phyloP scores from a whole-genome alignment of 495 filamentous ascomycete genomes.

The Cudoniella acicularis region DNA sequence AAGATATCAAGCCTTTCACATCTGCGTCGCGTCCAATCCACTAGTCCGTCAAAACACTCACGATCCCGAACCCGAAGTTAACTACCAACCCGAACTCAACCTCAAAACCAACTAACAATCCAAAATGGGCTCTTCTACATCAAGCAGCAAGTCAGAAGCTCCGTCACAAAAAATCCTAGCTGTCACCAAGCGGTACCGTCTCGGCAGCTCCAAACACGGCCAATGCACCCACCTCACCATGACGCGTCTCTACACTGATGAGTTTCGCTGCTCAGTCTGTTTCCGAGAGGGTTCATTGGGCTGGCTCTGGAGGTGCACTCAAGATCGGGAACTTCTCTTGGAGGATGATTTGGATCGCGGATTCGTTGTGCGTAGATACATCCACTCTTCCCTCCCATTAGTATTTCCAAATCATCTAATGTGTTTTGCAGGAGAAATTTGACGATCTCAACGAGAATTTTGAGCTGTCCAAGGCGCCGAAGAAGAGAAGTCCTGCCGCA shows the following conservation, averaged over 20 bases:
- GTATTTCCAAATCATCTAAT: slow-evolving; percentile 5
- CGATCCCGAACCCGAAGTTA: too few species aligned
- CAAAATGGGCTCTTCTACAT: too few species aligned
- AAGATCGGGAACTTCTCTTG: slow-evolving; percentile 50
- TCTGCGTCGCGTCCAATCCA: too few species aligned
- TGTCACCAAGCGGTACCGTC: background rate
- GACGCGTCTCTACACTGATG: slow-evolving; percentile 47
- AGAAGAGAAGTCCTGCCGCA: slow-evolving; percentile 16
- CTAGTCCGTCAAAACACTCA: too few species aligned
- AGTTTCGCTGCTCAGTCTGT: slow-evolving; percentile 50
- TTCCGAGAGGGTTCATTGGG: slow-evolving; percentile 43
- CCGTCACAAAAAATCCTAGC: background rate
- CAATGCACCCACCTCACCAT: slow-evolving; percentile 59
- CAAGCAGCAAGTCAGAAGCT: background rate
- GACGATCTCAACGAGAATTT: slow-evolving; percentile 26
- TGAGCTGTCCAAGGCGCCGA: slow-evolving; percentile 4
- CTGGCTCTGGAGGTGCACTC: slow-evolving; percentile 64
- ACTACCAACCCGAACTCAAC: too few species aligned
- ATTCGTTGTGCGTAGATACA: slow-evolving; percentile 28
- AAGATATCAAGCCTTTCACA: too few species aligned
- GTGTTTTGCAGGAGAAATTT: slow-evolving; percentile 23
- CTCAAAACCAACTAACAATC: too few species aligned
- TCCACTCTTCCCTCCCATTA: background rate
- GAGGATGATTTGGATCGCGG: slow-evolving; percentile 32
- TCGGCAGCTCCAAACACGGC: background rate